Evolutionary conservation across 208 protist genomes (phyloP).

Genomic region (Wallacemonas sp.): DNA sequence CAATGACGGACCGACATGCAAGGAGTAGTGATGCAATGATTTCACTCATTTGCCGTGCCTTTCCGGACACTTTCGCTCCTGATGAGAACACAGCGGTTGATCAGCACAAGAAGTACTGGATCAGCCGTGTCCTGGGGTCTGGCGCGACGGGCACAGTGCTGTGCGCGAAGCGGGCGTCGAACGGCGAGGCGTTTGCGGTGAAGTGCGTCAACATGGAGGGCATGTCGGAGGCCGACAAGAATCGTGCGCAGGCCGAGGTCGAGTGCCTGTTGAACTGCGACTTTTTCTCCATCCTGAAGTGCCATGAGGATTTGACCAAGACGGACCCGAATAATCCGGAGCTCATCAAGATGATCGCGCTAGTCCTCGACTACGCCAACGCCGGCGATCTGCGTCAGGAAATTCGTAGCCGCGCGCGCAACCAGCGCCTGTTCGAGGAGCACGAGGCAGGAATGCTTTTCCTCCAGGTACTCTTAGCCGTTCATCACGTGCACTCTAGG

Average conservation of each 20-base stretch:
- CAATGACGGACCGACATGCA: conserved; percentile 4
- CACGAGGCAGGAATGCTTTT: conserved; percentile 75
- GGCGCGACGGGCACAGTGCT: conserved; percentile 34
- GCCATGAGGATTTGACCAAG: conserved; percentile 15
- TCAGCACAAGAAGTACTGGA: conserved; percentile 47
- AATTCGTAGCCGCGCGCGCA: conserved; percentile 49
- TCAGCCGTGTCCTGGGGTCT: conserved; percentile 51
- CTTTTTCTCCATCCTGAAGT: conserved; percentile 23
- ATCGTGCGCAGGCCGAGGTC: conserved; percentile 16
- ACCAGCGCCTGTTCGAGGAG: conserved; percentile 47
- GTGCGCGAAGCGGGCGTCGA: conserved; percentile 36
- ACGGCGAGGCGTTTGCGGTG: conserved; percentile 35
- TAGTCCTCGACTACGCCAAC: conserved; percentile 59
- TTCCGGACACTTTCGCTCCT: conserved; percentile 37
- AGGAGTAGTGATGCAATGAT: conserved; percentile 31
- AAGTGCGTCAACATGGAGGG: conserved; percentile 20
- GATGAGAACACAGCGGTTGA: conserved; percentile 24
- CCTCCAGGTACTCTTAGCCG: conserved; percentile 70
- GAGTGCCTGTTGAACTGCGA: conserved; percentile 33
- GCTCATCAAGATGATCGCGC: conserved; percentile 26
- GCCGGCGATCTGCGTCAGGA: conserved; percentile 46
- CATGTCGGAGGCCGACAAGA: conserved; percentile 10
- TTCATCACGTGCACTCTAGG: conserved; percentile 83
- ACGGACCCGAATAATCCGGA: conserved; percentile 9
- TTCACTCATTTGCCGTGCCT: conserved; percentile 37